Evolutionary conservation across 192 early-diverging fungal genomes (phyloP), one percentile per base, ranked within the genome.

Genomic region (Jimgerdemannia flammicorona): DNA sequence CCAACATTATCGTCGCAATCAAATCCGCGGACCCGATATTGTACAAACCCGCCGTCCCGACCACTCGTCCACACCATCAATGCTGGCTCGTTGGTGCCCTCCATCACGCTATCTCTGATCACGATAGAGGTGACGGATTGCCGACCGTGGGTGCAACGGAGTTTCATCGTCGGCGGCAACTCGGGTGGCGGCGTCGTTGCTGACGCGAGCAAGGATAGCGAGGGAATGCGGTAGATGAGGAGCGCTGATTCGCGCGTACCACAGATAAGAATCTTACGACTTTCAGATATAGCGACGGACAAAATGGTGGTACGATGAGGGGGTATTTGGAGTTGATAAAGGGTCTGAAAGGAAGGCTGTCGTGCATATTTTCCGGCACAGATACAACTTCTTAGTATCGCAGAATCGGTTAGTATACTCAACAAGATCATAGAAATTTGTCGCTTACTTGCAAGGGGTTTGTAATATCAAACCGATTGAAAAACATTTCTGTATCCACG

Each of bases 121-220:
- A 63, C 70, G 1, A 91, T 75, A 4, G 78, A 81, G 6, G 84
- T 90, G 1, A 91, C 79, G 3, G 85, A 74, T 73, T 91, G 85
- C 19, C 72, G 72, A 29, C 85, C 82, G 70, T 91, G 90, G 9
- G 80, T 78, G 59, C 79, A 69, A 4, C 75, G 67, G n/a, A 80
- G 42, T 19, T 87, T 76, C 10, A 82, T 43, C 3, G 66, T 64
- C 3, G 88, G 85, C 8, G 72, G 67, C 9, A 81, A 11, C 49
- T 6, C 49, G 49, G 49, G 49, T 66, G 29, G 59, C 19, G 54
- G 3, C 18, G 64, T 17, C 40, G 64, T 42, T 44, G 41, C 41
- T 66, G 72, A 66, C 20, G 59, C 49, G n/a, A 49, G 7, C 9
- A 42, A 43, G 9, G 54, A 29, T 11, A 43, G 40, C 18, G 69